Percentiles rank a stretch among this genome's conserved stretches.
phyloP scores from a whole-genome alignment of 345 rosid genomes.

The Orychophragmus violaceus region DNA sequence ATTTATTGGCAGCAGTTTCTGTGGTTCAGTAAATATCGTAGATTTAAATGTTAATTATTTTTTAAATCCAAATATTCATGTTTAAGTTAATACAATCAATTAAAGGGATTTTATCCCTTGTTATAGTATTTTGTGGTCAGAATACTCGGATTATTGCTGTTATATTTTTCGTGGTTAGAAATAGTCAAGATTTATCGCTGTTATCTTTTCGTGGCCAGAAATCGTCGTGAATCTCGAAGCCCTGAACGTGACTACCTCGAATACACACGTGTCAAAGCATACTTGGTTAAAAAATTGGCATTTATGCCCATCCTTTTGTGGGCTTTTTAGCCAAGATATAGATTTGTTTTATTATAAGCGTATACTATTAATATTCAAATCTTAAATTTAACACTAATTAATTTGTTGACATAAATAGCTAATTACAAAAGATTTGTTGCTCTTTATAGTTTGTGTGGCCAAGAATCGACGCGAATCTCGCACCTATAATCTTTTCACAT shows the following conservation, averaged over 20 bases:
- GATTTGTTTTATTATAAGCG: not conserved
- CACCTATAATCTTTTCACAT: not conserved
- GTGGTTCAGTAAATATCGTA: conserved; percentile 9
- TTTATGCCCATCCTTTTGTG: not conserved
- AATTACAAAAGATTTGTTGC: not conserved
- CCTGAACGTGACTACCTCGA: not conserved
- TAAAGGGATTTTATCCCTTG: not conserved
- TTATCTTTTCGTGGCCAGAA: conserved; percentile 19
- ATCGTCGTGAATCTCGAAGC: not conserved
- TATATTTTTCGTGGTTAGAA: conserved; percentile 4
- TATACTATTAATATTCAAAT: not conserved
- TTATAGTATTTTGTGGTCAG: conserved; percentile 7
- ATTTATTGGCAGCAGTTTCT: too few species aligned
- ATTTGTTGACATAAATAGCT: not conserved
- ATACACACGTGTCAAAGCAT: not conserved
- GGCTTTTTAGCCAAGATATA: not conserved
- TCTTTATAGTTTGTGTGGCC: conserved; percentile 12
- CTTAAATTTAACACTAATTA: not conserved
- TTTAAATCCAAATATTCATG: not conserved
- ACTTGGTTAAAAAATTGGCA: not conserved
- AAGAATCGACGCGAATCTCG: conserved; percentile 20
- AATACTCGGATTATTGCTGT: not conserved
- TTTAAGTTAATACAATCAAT: not conserved
- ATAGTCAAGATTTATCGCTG: not conserved
- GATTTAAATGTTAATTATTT: not conserved